A percentile compares a stretch with the other conserved stretches of the same genome.
phyloP scores from a whole-genome alignment of 768 basidiomycete genomes.

The Dioszegia hungarica region DNA sequence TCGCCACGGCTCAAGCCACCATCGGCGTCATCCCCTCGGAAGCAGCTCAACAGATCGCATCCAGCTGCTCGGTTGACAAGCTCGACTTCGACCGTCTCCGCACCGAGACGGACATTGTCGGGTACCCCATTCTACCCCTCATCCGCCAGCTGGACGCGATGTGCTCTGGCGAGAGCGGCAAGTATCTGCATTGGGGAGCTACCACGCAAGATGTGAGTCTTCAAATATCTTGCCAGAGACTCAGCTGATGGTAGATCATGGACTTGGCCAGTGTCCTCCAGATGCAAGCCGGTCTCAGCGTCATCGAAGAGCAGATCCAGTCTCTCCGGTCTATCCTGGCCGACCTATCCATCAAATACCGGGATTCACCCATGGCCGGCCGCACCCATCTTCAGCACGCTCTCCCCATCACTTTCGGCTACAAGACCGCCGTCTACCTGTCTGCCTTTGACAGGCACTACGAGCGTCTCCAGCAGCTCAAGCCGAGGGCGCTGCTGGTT shows the following conservation, averaged over 20 bases:
- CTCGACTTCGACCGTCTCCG: constrained; percentile 8
- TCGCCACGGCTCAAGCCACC: neutral
- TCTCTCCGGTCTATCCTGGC: constrained; percentile 3
- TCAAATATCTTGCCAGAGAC: neutral
- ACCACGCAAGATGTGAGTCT: constrained; percentile 7
- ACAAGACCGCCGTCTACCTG: constrained; percentile 11
- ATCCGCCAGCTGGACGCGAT: constrained; percentile 8
- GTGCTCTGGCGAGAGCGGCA: constrained; percentile 5
- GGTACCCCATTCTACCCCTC: constrained; percentile 10
- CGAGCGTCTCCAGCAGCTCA: constrained; percentile 10
- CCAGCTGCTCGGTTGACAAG: neutral
- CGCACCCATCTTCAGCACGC: constrained; percentile 17
- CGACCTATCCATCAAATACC: neutral
- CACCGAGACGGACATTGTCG: constrained; percentile 10
- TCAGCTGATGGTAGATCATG: constrained; percentile 1
- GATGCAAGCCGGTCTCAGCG: constrained; percentile 4
- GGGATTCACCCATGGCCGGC: constrained; percentile 7
- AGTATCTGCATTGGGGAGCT: constrained; percentile 1
- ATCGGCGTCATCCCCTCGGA: constrained; percentile 5
- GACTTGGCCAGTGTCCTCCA: constrained; percentile 7
- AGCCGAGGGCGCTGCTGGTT: neutral
- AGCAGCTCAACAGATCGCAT: neutral
- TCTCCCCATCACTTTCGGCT: constrained; percentile 14
- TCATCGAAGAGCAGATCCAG: constrained; percentile 11
- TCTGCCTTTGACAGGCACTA: constrained; percentile 4